These are phyloP conservation scores for Astragalus membranaceus DNA, from an alignment of 306 rosid species.

Conservation along the genomic window DNA sequence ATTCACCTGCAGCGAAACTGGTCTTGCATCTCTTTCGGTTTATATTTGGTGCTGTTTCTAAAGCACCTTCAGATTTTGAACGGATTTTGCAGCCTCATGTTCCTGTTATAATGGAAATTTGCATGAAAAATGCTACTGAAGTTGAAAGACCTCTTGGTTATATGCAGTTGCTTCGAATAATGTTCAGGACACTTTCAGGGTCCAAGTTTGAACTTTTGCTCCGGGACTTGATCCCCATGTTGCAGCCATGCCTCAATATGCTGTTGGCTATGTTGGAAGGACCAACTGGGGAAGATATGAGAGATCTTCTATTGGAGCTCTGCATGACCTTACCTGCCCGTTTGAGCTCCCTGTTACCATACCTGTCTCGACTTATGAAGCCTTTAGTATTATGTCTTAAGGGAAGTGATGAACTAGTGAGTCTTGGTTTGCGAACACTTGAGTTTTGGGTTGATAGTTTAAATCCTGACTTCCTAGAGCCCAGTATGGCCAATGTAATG, in stretches of 20 bases:
- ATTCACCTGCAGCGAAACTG: conserved; percentile 81
- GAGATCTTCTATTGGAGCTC: conserved; percentile 86
- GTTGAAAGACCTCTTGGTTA: conserved; percentile 95
- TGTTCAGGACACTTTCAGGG: conserved; percentile 81
- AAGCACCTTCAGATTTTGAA: conserved; percentile 95
- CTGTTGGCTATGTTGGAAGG: conserved; percentile 94
- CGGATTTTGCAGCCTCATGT: conserved; percentile 97
- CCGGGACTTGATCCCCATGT: conserved; percentile 82
- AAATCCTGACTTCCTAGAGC: conserved; percentile 98
- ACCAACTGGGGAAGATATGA: conserved; percentile 94
- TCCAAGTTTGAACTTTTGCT: conserved; percentile 92
- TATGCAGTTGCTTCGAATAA: conserved; percentile 84
- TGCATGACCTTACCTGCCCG: conserved; percentile 99
- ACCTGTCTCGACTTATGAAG: conserved; percentile 93
- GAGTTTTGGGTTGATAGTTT: conserved; percentile 99
- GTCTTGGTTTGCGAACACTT: conserved; percentile 89
- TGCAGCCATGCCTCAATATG: conserved; percentile 97
- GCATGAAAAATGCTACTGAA: conserved; percentile 94
- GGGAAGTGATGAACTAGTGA: conserved; percentile 88
- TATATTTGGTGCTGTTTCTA: conserved; percentile 89
- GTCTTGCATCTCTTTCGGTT: conserved; percentile 88
- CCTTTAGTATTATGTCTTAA: conserved; percentile 89
- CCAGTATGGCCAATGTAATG: conserved; percentile 94
- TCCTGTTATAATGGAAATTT: conserved; percentile 87
- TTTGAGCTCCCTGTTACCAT: conserved; percentile 83